Base-by-base conservation (phyloP, 75 land plant genomes). In the Sequoiadendron giganteum region DNA sequence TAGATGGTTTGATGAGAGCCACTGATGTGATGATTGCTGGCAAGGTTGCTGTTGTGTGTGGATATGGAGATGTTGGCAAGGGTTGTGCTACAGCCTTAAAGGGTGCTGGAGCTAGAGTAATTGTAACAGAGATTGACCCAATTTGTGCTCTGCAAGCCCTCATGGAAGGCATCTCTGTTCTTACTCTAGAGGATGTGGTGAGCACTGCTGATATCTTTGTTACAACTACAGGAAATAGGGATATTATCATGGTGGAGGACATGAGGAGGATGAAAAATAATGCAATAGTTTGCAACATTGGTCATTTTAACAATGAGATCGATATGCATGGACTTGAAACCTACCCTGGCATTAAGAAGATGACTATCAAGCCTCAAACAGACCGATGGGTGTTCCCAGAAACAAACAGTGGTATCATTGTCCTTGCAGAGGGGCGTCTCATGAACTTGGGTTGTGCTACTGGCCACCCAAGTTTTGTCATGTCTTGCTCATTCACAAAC, bases 401-500 rank as follows among this genome's bases (percentile, higher is more conserved):
- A 15, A 95, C 96, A 61, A 94, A 93, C 39, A 85, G 79, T 0
- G 98, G 99, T 55, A 92, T 97, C 91, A 96, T 97, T 77, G 90
- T 97, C n/a, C 87, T 97, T 89, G 99, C 96, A 18, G 98, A 97
- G 93, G 97, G 99, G 1, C 93, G 97, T 10, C 91, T 95, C 47
- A 95, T 97, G 99, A 97, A 97, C 92, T 89, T 97, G 88, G 99
- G 98, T 2, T 97, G 96, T 90, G 99, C 99, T 38, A 95, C 99
- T 39, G 98, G 98, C 0, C 99, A 96, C 89, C 99, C 98, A 45
- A 97, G 99, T 87, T 97, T 97, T 89, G 96, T 97, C 92, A 97
- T 96, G 95, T 97, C 99, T 47, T 97, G 98, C 90, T 95, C 99
- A 18, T 97, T 97, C 94, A 97, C 98, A 54, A 97, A 97, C 92